Percentiles rank a stretch among this genome's conserved stretches.
Evolutionary conservation across 2,329 filamentous ascomycete genomes (phyloP).

Genomic region (Ascochyta rabiei): DNA sequence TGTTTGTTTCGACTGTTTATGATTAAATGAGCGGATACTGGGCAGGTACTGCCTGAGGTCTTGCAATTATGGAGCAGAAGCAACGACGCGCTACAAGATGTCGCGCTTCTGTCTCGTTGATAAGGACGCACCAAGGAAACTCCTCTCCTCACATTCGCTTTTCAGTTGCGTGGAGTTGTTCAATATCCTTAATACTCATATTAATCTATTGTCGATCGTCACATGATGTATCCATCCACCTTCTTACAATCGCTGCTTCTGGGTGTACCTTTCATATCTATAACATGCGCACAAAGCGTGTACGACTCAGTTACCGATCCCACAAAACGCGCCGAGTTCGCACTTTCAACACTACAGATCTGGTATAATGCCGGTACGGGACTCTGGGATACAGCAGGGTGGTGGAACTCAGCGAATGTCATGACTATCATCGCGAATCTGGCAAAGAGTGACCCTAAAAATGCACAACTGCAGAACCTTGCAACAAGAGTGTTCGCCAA

Average conservation of each 20-base stretch:
- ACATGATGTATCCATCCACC: conserved; percentile 25
- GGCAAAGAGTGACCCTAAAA: conserved; percentile 37
- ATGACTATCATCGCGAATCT: conserved; percentile 67
- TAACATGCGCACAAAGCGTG: conserved; percentile 27
- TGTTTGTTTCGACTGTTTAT: conserved; percentile 8
- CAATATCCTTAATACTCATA: neutral
- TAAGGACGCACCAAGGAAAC: neutral
- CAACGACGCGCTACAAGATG: conserved; percentile 10
- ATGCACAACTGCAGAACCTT: conserved; percentile 42
- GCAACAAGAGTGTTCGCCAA: conserved; percentile 53
- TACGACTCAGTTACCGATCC: conserved; percentile 24
- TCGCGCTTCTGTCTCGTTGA: neutral
- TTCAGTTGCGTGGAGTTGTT: neutral
- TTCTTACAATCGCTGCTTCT: conserved; percentile 22
- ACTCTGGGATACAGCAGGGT: conserved; percentile 68
- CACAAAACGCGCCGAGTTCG: conserved; percentile 36
- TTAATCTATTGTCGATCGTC: neutral
- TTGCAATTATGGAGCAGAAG: conserved; percentile 11
- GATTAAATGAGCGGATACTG: conserved; percentile 18
- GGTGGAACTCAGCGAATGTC: conserved; percentile 76
- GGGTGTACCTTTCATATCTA: conserved; percentile 24
- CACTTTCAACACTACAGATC: conserved; percentile 57
- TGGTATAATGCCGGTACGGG: conserved; percentile 68
- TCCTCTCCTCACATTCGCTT: conserved; percentile 1
- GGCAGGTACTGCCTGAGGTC: conserved; percentile 9